phyloP scores from a whole-genome alignment of 306 rosid species.

The Quercus glauca region DNA sequence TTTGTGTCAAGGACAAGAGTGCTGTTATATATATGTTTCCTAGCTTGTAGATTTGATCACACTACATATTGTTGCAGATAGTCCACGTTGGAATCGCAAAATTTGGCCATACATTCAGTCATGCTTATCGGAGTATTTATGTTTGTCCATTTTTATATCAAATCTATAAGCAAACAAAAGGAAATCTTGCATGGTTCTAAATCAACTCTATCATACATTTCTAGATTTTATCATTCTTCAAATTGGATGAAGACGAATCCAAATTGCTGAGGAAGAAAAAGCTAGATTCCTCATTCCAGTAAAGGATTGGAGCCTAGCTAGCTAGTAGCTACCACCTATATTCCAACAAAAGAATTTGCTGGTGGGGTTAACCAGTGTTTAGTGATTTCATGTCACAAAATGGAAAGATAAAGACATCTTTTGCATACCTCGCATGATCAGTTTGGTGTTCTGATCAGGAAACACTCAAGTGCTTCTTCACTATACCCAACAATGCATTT shows the following conservation, averaged over 20 bases:
- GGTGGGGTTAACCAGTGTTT: background rate
- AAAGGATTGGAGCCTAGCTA: too few species aligned
- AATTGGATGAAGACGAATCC: constrained; percentile 3
- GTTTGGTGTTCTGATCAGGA: constrained; percentile 21
- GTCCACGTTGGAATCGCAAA: constrained; percentile 17
- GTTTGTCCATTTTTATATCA: constrained; percentile 4
- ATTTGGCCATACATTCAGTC: background rate
- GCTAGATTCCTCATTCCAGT: constrained; percentile 5
- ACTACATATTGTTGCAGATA: constrained; percentile 6
- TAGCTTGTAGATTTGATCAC: constrained; percentile 2
- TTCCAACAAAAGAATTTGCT: background rate
- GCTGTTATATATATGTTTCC: background rate
- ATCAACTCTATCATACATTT: background rate
- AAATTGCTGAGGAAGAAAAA: constrained; percentile 4
- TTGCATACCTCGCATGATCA: constrained; percentile 42
- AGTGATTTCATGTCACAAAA: constrained; percentile 57
- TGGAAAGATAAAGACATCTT: constrained; percentile 36
- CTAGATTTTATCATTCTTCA: background rate
- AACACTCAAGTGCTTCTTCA: constrained; percentile 58
- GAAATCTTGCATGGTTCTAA: background rate
- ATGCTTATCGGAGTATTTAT: background rate
- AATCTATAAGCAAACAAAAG: constrained; percentile 12
- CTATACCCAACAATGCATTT: constrained; percentile 39
- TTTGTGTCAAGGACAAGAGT: too few species aligned
- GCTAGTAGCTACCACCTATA: background rate